Base-by-base conservation (phyloP, 2,329 filamentous ascomycete species). In the Cladophialophora chaetospira region DNA sequence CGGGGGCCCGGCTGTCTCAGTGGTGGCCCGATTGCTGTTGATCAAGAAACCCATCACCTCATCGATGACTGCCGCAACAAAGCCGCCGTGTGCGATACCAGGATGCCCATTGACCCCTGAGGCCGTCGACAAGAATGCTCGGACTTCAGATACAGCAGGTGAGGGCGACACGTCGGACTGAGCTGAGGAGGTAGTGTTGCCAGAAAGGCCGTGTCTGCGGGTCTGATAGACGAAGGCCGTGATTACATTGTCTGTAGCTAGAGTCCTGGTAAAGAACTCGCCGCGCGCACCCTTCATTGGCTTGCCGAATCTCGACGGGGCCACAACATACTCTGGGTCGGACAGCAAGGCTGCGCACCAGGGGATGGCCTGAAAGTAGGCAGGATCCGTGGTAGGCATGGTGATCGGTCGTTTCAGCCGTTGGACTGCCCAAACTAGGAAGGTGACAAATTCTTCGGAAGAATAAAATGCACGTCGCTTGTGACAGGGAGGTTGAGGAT, bases 21-120 rank as follows among this genome's bases (percentile, higher is more conserved):
- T 29, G 1, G 35, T 25, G 15, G 25, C 6, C 5, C 25, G 23
- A 15, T 51, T 38, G 6, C 21, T 33, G 15, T 51, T 51, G 48
- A 51, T 51, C 48, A 51, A 21, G 19, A 40, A 51, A 1, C 48
- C 48, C 48, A 51, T 51, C 9, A 40, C 13, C 48, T 51, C 48
- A 23, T 51, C 48, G 13, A 51, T 43, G n/a, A 51, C 29, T 8
- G 48, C 48, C 2, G 48, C 48, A n/a, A 51, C 48, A n/a, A 51
- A 51, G 8, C 48, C 48, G 9, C 48, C 48, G 25, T 51, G 48
- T 2, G 48, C 48, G 5, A 51, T 26, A n/a, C 48, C 48, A 2
- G 48, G 48, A 26, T 29, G 33, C 21, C 48, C 48, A 31, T 51
- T 51, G 11, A 51, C 19, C 6, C 48, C 48, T 9, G 48, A 40